Evolutionary conservation across 805 yeast genomes (phyloP).

Genomic region (Wickerhamiella shivajii): DNA sequence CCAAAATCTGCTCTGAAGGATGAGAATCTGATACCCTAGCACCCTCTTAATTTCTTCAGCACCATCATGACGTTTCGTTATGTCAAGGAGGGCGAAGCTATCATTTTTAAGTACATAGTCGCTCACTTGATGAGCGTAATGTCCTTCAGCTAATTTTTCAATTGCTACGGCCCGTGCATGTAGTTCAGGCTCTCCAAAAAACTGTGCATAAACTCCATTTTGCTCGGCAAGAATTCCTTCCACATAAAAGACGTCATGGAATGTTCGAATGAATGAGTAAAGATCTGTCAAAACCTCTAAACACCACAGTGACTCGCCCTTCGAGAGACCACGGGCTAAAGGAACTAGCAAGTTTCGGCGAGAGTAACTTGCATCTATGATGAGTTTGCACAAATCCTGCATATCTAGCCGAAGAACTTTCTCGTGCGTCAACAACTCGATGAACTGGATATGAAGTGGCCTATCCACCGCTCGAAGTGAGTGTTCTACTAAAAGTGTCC

Average conservation of each 20-base stretch:
- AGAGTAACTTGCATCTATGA: conserved; percentile 28
- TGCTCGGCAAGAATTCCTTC: conserved; percentile 40
- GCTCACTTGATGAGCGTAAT: conserved; percentile 12
- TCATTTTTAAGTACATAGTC: conserved; percentile 26
- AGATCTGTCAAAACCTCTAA: conserved; percentile 33
- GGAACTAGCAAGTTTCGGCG: conserved; percentile 58
- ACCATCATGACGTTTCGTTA: conserved; percentile 47
- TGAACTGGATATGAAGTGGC: conserved; percentile 41
- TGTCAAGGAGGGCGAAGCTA: conserved; percentile 32
- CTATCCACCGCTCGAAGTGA: conserved; percentile 53
- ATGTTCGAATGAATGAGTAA: conserved; percentile 38
- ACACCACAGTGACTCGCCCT: conserved; percentile 31
- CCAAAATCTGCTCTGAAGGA: conserved; percentile 29
- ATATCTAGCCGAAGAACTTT: no score
- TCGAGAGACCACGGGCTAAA: conserved; percentile 33
- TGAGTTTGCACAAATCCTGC: no score
- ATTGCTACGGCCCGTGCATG: conserved; percentile 37
- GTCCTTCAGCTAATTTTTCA: conserved; percentile 28
- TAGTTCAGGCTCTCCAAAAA: conserved; percentile 47
- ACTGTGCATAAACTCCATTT: conserved; percentile 27
- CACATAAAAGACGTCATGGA: conserved; percentile 40
- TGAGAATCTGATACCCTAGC: conserved; percentile 39
- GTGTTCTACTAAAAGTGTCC: conserved; percentile 44
- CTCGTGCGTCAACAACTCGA: no score
- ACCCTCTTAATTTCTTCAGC: conserved; percentile 54